A percentile compares a stretch with the other conserved stretches of the same genome.
These are phyloP conservation scores for Wickerhamomyces xylosicus DNA, from an alignment of 805 yeast species.

Conservation along the genomic window DNA sequence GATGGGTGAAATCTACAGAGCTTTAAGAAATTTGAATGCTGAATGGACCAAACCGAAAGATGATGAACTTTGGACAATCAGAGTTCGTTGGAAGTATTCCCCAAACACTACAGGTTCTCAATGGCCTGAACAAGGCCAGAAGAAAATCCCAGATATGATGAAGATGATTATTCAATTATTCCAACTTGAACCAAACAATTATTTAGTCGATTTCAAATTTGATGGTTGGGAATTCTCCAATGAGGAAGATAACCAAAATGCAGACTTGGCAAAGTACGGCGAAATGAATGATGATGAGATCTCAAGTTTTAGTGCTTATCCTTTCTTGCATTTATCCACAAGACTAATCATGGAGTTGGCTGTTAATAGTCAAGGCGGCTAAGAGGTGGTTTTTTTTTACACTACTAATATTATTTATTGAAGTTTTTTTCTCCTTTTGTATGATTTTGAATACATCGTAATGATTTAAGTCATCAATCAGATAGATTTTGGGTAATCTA, in stretches of 20 bases:
- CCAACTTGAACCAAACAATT: slow-evolving; percentile 92
- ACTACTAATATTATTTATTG: no score
- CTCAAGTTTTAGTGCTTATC: slow-evolving; percentile 90
- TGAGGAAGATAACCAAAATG: slow-evolving; percentile 21
- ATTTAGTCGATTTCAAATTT: slow-evolving; percentile 92
- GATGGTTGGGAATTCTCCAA: slow-evolving; percentile 83
- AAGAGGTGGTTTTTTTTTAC: background rate
- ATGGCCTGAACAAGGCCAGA: slow-evolving; percentile 4
- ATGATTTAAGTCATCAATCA: no score
- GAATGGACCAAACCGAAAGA: slow-evolving; percentile 96
- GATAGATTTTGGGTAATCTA: no score
- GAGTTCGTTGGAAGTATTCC: slow-evolving; percentile 85
- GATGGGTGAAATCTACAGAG: slow-evolving; percentile 96
- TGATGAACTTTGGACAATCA: slow-evolving; percentile 92
- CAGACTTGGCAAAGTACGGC: slow-evolving; percentile 26
- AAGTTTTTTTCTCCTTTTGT: no score
- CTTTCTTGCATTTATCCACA: slow-evolving; percentile 88
- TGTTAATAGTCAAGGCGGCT: slow-evolving; percentile 67
- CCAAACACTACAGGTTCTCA: slow-evolving; percentile 22
- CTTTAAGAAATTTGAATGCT: slow-evolving; percentile 86
- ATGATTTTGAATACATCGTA: no score
- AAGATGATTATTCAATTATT: slow-evolving; percentile 95
- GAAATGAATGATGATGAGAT: slow-evolving; percentile 62
- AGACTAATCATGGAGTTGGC: slow-evolving; percentile 93
- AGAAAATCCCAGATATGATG: slow-evolving; percentile 63